These are phyloP conservation scores for Zancudomyces culisetae DNA, from an alignment of 371 early-diverging fungal genomes.

Conservation along the genomic window DNA sequence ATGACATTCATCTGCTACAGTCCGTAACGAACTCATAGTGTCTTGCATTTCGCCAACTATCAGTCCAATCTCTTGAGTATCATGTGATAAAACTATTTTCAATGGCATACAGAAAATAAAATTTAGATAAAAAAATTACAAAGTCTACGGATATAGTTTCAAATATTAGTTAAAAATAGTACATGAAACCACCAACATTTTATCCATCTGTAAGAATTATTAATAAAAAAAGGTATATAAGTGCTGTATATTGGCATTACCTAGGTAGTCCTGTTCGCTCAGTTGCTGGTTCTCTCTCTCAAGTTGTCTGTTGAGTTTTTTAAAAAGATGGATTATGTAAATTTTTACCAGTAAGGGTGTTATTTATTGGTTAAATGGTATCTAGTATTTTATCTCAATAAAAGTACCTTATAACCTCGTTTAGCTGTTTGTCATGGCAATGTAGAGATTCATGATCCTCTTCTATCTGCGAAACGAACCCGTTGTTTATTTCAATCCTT, in stretches of 20 bases:
- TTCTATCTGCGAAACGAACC: not conserved
- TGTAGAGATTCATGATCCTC: not conserved
- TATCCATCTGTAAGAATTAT: no score
- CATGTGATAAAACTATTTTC: not conserved
- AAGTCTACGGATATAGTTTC: no score
- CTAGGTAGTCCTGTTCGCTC: not conserved
- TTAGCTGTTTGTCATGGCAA: not conserved
- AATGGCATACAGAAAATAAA: no score
- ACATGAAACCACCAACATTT: no score
- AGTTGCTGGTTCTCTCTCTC: not conserved
- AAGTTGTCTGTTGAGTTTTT: not conserved
- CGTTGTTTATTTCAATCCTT: not conserved
- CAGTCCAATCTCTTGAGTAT: not conserved
- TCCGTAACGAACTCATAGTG: not conserved
- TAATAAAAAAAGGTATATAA: no score
- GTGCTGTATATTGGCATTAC: no score
- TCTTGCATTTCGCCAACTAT: constrained; percentile 1
- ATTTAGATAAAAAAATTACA: no score
- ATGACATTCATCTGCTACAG: not conserved
- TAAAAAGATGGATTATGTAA: not conserved
- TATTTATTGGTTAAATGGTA: not conserved
- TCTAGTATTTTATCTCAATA: no score
- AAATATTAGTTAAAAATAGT: no score
- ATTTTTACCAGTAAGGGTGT: not conserved
- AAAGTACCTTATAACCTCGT: not conserved